Conservation (phyloP, 805 yeast genomes). For the Barnettozyma vustinii region DNA sequence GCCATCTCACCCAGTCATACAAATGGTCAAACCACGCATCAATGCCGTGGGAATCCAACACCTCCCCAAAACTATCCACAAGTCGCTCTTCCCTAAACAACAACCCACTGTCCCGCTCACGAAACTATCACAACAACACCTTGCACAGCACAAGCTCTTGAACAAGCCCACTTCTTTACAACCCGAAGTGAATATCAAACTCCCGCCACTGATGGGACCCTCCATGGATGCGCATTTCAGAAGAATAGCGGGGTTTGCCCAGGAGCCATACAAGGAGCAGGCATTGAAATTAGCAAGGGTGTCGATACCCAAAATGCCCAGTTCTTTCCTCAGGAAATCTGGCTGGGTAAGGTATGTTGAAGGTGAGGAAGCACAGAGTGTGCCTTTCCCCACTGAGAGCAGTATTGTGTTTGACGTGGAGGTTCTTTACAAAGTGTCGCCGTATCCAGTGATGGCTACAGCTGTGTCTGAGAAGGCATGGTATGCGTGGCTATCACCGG, state of each 20-base stretch:
- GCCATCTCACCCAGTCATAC: neutral
- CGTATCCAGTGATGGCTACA: slow-evolving; percentile 74
- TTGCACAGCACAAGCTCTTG: slow-evolving; percentile 57
- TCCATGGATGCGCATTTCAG: slow-evolving; percentile 83
- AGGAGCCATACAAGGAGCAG: slow-evolving; percentile 54
- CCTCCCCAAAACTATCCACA: slow-evolving; percentile 51
- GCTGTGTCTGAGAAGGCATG: slow-evolving; percentile 76
- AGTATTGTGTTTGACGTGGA: slow-evolving; percentile 87
- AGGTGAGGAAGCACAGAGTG: slow-evolving; percentile 48
- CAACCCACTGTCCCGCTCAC: slow-evolving; percentile 27
- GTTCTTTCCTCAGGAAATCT: slow-evolving; percentile 48
- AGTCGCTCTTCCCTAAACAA: slow-evolving; percentile 47
- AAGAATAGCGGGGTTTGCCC: slow-evolving; percentile 52
- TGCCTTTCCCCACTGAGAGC: slow-evolving; percentile 65
- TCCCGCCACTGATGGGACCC: slow-evolving; percentile 72
- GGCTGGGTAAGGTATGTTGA: slow-evolving; percentile 81
- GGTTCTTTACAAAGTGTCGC: slow-evolving; percentile 67
- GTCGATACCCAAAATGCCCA: slow-evolving; percentile 38
- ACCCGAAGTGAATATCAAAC: slow-evolving; percentile 50
- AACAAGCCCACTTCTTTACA: slow-evolving; percentile 66
- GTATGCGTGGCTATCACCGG: slow-evolving; percentile 95
- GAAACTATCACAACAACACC: slow-evolving; percentile 53
- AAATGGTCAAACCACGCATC: slow-evolving; percentile 45
- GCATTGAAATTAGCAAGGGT: slow-evolving; percentile 38
- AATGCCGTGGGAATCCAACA: slow-evolving; percentile 83